These are phyloP conservation scores for Croton setiger DNA, from an alignment of 441 rosid species.

Conservation along the genomic window DNA sequence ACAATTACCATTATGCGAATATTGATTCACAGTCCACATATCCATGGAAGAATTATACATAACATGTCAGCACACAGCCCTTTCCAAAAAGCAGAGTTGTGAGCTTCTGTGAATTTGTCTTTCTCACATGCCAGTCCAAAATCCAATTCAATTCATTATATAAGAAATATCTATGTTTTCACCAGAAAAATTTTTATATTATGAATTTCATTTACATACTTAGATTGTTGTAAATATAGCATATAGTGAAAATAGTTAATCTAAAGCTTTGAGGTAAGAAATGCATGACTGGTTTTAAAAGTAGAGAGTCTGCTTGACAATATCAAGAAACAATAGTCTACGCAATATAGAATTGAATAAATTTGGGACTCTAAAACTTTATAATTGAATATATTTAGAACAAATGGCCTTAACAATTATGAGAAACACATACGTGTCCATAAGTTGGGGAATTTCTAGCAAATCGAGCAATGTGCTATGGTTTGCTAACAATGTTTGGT, in stretches of 20 bases:
- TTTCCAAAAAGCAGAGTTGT: not conserved
- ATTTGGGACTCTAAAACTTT: not conserved
- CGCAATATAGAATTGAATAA: too few relatives aligned
- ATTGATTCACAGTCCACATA: not conserved
- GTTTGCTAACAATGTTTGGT: slow-evolving; percentile 77
- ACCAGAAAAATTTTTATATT: not conserved
- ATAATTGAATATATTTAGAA: slow-evolving; percentile 4
- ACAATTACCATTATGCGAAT: not conserved
- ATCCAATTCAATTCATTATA: not conserved
- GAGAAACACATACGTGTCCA: slow-evolving; percentile 82
- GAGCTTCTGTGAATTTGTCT: not conserved
- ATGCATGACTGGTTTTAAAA: slow-evolving; percentile 8
- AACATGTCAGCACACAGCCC: slow-evolving; percentile 2
- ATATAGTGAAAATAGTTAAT: not conserved
- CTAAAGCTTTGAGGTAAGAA: not conserved
- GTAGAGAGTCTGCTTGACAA: not conserved
- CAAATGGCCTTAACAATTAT: slow-evolving; percentile 9
- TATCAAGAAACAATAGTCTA: not conserved
- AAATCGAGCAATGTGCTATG: slow-evolving; percentile 92
- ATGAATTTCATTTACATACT: not conserved
- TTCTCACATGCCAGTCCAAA: not conserved
- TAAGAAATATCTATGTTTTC: not conserved
- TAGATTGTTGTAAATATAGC: not conserved
- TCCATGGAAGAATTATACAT: not conserved
- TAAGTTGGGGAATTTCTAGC: slow-evolving; percentile 98